These are phyloP conservation scores for Tuber microsphaerosporum DNA, from an alignment of 495 filamentous ascomycete species.

Conservation along the genomic window DNA sequence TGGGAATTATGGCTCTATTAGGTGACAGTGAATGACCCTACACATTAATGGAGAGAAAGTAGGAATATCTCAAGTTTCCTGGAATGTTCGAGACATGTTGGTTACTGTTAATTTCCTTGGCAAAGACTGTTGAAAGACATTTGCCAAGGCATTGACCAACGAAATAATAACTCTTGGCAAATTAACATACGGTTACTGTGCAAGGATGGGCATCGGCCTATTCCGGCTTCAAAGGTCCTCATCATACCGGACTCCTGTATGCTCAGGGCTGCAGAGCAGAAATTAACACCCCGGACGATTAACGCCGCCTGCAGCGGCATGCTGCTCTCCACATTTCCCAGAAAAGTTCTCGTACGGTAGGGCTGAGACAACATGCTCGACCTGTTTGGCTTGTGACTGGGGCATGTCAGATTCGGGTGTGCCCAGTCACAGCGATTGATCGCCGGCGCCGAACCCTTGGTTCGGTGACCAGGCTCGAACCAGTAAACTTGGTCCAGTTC, in stretches of 20 bases:
- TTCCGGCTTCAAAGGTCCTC: too few relatives aligned
- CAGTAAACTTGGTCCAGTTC: neutral
- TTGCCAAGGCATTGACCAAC: too few relatives aligned
- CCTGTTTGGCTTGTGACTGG: neutral
- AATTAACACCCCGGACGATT: neutral
- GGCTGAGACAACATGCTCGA: neutral
- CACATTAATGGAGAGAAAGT: too few relatives aligned
- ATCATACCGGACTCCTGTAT: neutral
- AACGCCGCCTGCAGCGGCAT: neutral
- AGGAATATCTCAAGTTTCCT: too few relatives aligned
- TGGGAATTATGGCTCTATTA: too few relatives aligned
- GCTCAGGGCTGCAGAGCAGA: neutral
- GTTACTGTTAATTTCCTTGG: too few relatives aligned
- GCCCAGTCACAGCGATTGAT: neutral
- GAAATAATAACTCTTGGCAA: too few relatives aligned
- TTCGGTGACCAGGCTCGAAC: neutral
- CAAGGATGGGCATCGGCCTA: too few relatives aligned
- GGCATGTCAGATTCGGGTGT: neutral
- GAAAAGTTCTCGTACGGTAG: neutral
- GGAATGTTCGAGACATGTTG: too few relatives aligned
- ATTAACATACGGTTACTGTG: too few relatives aligned
- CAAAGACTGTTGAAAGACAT: too few relatives aligned
- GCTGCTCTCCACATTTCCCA: neutral
- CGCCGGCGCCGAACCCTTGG: neutral
- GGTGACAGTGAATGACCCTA: too few relatives aligned